These are phyloP conservation scores for Syzygium aqueum DNA, from an alignment of 345 rosid species.

Conservation along the genomic window DNA sequence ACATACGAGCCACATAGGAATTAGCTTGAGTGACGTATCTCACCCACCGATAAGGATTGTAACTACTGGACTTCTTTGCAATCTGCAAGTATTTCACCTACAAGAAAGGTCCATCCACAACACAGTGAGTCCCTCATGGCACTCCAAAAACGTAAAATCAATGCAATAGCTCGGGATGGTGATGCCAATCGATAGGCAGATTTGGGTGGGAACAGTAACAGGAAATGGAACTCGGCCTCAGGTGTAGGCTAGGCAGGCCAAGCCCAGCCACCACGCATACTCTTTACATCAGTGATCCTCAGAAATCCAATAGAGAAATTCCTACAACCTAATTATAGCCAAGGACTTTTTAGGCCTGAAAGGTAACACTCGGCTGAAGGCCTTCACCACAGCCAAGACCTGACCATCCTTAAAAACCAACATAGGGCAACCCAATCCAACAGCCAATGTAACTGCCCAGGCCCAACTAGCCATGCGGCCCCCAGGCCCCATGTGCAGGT, in stretches of 20 bases:
- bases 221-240: neutral
- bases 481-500: neutral
- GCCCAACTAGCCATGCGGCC: neutral
- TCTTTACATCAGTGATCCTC: neutral
- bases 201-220: neutral
- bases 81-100: conserved; percentile 99
- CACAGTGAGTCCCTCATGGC: neutral
- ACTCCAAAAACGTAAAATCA: neutral
- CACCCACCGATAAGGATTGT: conserved; percentile 97
- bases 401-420: neutral
- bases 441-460: neutral
- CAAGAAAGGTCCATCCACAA: conserved; percentile 3
- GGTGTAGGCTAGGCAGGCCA: neutral
- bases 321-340: neutral
- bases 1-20: conserved; percentile 86
- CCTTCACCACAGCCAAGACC: neutral
- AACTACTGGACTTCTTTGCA: conserved; percentile 73
- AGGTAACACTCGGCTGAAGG: neutral
- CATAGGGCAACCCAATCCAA: neutral
- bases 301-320: neutral
- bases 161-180: neutral
- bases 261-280: neutral
- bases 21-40: conserved; percentile 98
- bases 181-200: neutral
- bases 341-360: neutral